Base-by-base conservation (phyloP, 2,329 filamentous ascomycete genomes). In the Falciphora oryzae region DNA sequence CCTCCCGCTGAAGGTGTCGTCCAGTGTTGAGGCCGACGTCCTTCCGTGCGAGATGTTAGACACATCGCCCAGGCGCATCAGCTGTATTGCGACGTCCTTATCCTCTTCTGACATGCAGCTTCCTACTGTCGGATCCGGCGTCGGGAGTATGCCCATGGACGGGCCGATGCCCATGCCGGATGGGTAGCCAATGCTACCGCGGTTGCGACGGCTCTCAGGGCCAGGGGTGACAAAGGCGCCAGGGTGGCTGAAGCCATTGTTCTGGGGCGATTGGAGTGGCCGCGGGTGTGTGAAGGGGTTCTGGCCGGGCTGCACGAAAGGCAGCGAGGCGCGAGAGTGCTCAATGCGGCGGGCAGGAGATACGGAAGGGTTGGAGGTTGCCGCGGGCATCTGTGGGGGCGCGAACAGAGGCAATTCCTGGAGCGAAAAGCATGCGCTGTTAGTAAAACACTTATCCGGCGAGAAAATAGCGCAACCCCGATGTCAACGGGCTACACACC, bases 101-200 rank as follows among this genome's bases (percentile, higher is more conserved):
- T 89, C 86, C 77, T 99, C 95, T 74, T 99, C 95, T 18, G 94
- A 98, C 76, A 99, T 94, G 76, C 92, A 96, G 78, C 94, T 98
- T 64, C 92, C 92, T 70, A 98, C 91, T 16, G 95, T 99, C n/a
- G 94, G 94, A 71, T 98, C 95, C 31, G 95, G 95, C 2, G 95
- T 99, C 27, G 93, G 93, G 68, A 97, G 81, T 70, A 96, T 85
- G 64, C 88, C 87, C 73, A 77, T 73, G 18, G 62, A 63, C n/a
- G 53, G 53, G 67, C 67, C 69, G 11, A 70, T 66, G 63, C 75
- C 70, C 61, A 78, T 75, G 68, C 79, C 77, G 68, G 78, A 77
- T 50, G 83, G 79, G 68, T 85, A 85, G 65, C 81, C 82, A 66
- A 85, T 81, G 72, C 86, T 87, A 64, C 85, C 85, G 65, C 90